Conservation (phyloP, 257 asterid genomes). For the Fraxinus excelsior region DNA sequence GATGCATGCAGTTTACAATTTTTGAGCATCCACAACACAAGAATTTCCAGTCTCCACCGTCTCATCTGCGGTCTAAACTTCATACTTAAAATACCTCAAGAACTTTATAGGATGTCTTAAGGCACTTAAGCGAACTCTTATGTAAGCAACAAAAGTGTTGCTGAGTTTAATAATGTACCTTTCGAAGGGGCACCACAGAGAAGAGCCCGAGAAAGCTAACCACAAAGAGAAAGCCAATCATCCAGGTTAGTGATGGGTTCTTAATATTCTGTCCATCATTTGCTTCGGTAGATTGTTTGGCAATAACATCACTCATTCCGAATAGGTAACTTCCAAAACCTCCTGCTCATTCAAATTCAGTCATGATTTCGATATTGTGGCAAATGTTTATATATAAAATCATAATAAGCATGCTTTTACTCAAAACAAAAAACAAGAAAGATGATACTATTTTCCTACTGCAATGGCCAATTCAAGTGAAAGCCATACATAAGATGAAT, state of each 20-base stretch:
- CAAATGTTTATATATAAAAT: not conserved
- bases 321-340: conserved; percentile 94
- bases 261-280: conserved; percentile 45
- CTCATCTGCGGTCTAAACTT: too few relatives aligned
- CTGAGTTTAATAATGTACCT: conserved; percentile 46
- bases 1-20: too few relatives aligned
- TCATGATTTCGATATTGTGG: not conserved
- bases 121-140: not conserved
- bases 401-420: not conserved
- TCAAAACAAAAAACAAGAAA: not conserved
- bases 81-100: not conserved
- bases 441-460: not conserved
- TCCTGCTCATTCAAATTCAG: conserved; percentile 50
- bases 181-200: conserved; percentile 86
- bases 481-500: not conserved
- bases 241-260: conserved; percentile 81
- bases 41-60: too few relatives aligned
- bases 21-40: too few relatives aligned
- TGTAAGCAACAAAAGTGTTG: not conserved
- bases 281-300: conserved; percentile 64
- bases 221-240: conserved; percentile 84
- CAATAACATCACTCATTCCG: conserved; percentile 80
- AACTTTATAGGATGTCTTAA: not conserved
- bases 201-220: conserved; percentile 95
- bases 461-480: not conserved